Evolutionary conservation across 2,329 filamentous ascomycete species (phyloP).

Genomic region (Xylariaceae sp.): DNA sequence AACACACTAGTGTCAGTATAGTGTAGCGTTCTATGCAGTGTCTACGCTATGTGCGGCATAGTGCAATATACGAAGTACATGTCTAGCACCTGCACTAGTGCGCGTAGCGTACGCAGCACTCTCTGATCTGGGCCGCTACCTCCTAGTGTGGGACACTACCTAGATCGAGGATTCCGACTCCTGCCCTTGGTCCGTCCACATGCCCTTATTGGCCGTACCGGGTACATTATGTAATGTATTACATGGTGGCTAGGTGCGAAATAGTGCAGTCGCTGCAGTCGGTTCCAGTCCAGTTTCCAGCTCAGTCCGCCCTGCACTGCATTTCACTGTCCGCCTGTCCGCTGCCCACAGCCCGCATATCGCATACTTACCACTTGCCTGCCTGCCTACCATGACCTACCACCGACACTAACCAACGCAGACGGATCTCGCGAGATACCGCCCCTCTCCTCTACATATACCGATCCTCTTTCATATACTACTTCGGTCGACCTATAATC

Average conservation of each 20-base stretch:
- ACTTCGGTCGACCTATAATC: neutral
- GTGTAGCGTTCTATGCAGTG: neutral
- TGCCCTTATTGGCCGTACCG: neutral
- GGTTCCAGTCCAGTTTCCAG: too few relatives aligned
- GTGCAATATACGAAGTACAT: neutral
- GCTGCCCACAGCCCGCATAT: constrained; percentile 18
- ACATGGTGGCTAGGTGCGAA: too few relatives aligned
- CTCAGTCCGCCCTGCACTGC: neutral
- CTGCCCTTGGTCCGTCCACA: neutral
- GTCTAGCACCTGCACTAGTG: neutral
- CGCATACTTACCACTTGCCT: neutral
- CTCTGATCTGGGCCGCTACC: neutral
- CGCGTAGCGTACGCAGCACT: neutral
- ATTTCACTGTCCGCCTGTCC: neutral
- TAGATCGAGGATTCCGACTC: neutral
- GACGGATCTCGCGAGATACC: constrained; percentile 2
- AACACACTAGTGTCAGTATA: neutral
- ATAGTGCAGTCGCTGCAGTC: too few relatives aligned
- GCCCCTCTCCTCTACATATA: constrained; percentile 2
- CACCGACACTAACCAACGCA: neutral
- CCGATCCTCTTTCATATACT: neutral
- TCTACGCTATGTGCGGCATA: neutral
- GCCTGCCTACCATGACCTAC: too few relatives aligned
- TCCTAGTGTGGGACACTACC: neutral
- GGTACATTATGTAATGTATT: neutral